Evolutionary conservation across 352 stramenopile species (phyloP), one percentile per base, ranked within the genome.

Genomic region (Pythium vanterpoolii): DNA sequence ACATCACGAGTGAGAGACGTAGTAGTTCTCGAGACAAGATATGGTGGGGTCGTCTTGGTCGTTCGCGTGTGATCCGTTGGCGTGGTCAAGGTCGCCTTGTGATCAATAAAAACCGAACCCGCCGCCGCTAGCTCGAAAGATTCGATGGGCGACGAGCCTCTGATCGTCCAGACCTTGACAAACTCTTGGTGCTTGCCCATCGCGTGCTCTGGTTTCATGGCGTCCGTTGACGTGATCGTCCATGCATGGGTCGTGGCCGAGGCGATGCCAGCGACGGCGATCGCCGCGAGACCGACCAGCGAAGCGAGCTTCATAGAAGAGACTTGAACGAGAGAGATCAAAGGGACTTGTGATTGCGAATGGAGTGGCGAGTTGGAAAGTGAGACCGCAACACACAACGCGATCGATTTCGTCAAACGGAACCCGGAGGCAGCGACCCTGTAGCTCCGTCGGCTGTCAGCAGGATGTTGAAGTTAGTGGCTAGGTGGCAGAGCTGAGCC

Each of bases 291-390:
- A 4, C 23, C 19, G 24, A 60, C 33, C 30, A 51, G 21, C 16
- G 58, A 39, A 13, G 52, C 23, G 46, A 67, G 51, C 60, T 67
- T 55, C 60, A 67, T 67, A 4, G 44, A n/a, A n/a, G n/a, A n/a
- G n/a, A n/a, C n/a, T 52, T 19, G 34, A 10, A 26, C 19, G 24
- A 21, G 38, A 24, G 11, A 16, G 4, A 28, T 9, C 44, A 36
- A 36, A 18, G 34, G 34, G 52, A 49, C 51, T 59, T 51, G 28
- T 40, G 40, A 3, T 27, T 54, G 46, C 26, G 43, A 10, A 24
- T 21, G 6, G 18, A 45, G 38, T 40, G 31, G 40, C 39, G 33
- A 52, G 23, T 59, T 65, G 57, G 48, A 59, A 59, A 55, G 40
- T 65, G 57, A 65, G 56, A 4, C 3, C 13, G 16, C 16, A 16